A percentile compares a stretch with the other conserved stretches of the same genome.
Conservation (phyloP, 495 filamentous ascomycete species). For the Penicillium soppii region DNA sequence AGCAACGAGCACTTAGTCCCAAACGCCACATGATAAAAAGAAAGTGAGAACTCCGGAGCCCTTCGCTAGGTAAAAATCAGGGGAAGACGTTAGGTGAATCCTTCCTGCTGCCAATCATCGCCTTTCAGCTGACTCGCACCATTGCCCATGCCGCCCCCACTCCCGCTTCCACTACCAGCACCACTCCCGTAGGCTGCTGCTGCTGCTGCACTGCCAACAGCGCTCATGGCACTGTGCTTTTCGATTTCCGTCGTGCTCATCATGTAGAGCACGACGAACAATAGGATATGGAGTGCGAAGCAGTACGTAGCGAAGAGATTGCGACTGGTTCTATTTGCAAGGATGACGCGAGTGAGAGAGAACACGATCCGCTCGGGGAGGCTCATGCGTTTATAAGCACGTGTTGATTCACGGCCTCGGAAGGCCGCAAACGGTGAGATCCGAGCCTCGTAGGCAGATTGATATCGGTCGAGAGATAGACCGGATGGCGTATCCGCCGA, state of each 20-base stretch:
- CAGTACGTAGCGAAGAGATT: slow-evolving; percentile 97
- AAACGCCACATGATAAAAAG: slow-evolving; percentile 19
- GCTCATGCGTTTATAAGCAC: slow-evolving; percentile 94
- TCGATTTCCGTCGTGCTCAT: slow-evolving; percentile 65
- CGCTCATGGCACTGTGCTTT: slow-evolving; percentile 50
- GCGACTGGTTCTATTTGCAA: slow-evolving; percentile 85
- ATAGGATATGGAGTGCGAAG: slow-evolving; percentile 79
- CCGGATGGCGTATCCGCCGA: slow-evolving; percentile 60
- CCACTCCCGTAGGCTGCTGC: slow-evolving; percentile 44
- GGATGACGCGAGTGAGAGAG: slow-evolving; percentile 83
- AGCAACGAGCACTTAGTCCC: slow-evolving; percentile 5
- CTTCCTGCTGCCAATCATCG: slow-evolving; percentile 63
- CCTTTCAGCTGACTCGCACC: slow-evolving; percentile 43
- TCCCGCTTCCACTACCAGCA: slow-evolving; percentile 26
- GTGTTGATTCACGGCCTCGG: slow-evolving; percentile 81
- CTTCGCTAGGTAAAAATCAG: slow-evolving; percentile 19
- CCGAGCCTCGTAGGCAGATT: slow-evolving; percentile 90
- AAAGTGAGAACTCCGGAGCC: slow-evolving; percentile 15
- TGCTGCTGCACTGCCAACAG: slow-evolving; percentile 41
- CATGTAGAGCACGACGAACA: slow-evolving; percentile 85
- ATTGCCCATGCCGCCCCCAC: slow-evolving; percentile 32
- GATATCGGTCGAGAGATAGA: slow-evolving; percentile 79
- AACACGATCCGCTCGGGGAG: slow-evolving; percentile 87
- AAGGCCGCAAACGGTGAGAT: slow-evolving; percentile 96
- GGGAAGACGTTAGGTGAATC: slow-evolving; percentile 39